A percentile compares a stretch with the other conserved stretches of the same genome.
phyloP scores from a whole-genome alignment of 176 grass and related monocot species.

The Areca catechu region DNA sequence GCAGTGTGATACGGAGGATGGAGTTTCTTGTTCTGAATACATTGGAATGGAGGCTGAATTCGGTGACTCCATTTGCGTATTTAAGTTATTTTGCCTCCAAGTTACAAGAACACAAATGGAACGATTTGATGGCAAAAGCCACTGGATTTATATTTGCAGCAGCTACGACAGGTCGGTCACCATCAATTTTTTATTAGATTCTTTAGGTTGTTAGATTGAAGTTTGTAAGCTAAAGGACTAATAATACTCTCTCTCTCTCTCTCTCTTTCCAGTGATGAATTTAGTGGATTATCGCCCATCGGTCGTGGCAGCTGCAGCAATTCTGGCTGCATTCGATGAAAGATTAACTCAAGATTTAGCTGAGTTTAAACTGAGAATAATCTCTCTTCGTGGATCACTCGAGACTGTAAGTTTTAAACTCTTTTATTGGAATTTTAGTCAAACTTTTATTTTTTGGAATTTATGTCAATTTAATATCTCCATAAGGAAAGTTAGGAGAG shows the following conservation, averaged over 20 bases:
- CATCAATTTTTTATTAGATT: neutral
- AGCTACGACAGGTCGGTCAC: neutral
- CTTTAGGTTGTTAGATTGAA: neutral
- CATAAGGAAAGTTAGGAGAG: too few relatives aligned
- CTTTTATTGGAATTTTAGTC: too few relatives aligned
- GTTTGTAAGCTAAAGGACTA: neutral
- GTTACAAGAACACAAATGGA: neutral
- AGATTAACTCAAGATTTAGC: neutral
- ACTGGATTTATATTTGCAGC: constrained; percentile 1
- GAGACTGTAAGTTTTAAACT: neutral
- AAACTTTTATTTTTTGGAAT: too few relatives aligned
- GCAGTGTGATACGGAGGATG: constrained; percentile 4
- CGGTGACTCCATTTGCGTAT: constrained; percentile 7
- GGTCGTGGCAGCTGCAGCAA: neutral
- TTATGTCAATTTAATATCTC: too few relatives aligned
- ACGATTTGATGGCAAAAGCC: neutral
- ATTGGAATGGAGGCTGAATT: constrained; percentile 1
- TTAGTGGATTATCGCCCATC: constrained; percentile 3
- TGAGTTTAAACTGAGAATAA: neutral
- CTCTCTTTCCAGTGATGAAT: constrained; percentile 5
- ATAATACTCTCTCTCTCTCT: neutral
- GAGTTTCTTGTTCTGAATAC: constrained; percentile 8
- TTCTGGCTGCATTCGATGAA: neutral
- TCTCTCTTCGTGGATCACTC: neutral
- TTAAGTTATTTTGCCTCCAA: neutral